These are phyloP conservation scores for Fusarium stilboides DNA, from an alignment of 2,329 filamentous ascomycete species.

Conservation along the genomic window DNA sequence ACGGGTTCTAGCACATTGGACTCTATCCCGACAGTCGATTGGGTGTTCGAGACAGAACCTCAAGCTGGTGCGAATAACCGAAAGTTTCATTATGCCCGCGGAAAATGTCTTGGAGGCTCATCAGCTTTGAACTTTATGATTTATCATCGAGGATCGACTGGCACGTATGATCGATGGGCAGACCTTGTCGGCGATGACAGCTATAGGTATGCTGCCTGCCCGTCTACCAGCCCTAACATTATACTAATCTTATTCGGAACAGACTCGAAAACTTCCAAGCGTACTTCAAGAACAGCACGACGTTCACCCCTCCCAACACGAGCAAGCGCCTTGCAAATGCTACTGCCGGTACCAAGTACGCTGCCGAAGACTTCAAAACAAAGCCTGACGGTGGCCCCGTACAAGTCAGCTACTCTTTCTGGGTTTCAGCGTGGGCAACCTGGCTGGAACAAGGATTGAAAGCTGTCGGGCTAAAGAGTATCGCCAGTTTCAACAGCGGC, in stretches of 20 bases:
- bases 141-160: conserved; percentile 4
- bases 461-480: too few relatives aligned
- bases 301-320: too few relatives aligned
- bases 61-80: conserved; percentile 1
- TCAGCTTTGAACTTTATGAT: conserved; percentile 15
- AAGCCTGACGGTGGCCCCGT: too few relatives aligned
- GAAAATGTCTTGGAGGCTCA: neutral
- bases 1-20: neutral
- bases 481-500: too few relatives aligned
- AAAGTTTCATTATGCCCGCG: conserved; percentile 10
- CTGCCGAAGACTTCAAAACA: too few relatives aligned
- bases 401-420: too few relatives aligned
- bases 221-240: too few relatives aligned
- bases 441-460: too few relatives aligned
- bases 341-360: too few relatives aligned
- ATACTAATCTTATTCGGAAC: neutral
- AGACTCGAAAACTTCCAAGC: conserved; percentile 7
- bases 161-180: conserved; percentile 1
- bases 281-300: conserved; percentile 3
- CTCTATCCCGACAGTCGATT: neutral
- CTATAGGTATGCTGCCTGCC: neutral
- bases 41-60: neutral
- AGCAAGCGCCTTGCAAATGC: too few relatives aligned
- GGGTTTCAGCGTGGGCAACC: too few relatives aligned
- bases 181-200: conserved; percentile 6